phyloP scores from a whole-genome alignment of 148 eudicot species.

The Camellia sinensis region DNA sequence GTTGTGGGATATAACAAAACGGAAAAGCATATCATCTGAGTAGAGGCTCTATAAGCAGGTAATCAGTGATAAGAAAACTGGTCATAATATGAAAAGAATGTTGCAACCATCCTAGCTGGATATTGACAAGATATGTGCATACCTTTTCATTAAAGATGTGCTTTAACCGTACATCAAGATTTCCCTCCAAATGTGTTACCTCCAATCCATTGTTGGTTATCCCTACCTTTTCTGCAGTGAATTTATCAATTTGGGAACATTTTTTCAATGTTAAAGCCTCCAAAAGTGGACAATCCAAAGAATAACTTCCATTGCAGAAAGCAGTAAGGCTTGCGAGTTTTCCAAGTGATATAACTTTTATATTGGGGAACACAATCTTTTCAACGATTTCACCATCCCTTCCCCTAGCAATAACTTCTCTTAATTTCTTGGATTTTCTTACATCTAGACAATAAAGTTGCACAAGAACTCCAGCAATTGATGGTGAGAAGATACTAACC shows the following conservation, averaged over 20 bases:
- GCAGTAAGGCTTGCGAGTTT: not conserved
- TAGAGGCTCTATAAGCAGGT: not conserved
- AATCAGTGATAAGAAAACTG: not conserved
- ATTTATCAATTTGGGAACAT: not conserved
- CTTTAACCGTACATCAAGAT: not conserved
- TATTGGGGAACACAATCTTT: not conserved
- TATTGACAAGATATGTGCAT: not conserved
- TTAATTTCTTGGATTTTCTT: not conserved
- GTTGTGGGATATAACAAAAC: not conserved
- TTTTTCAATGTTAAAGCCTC: not conserved
- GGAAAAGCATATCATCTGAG: not conserved
- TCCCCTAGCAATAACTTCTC: not conserved
- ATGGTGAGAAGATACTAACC: not conserved
- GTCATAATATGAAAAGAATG: not conserved
- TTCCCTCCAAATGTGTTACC: not conserved
- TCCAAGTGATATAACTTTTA: not conserved
- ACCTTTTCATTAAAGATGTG: not conserved
- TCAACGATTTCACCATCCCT: not conserved
- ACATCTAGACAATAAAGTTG: not conserved
- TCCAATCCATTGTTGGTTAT: not conserved
- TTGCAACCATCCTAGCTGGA: not conserved
- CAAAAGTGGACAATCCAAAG: not conserved
- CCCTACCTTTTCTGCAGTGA: not conserved
- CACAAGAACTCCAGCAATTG: not conserved
- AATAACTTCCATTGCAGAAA: not conserved